Evolutionary conservation across 306 rosid species (phyloP).

Genomic region (Albizia julibrissin): DNA sequence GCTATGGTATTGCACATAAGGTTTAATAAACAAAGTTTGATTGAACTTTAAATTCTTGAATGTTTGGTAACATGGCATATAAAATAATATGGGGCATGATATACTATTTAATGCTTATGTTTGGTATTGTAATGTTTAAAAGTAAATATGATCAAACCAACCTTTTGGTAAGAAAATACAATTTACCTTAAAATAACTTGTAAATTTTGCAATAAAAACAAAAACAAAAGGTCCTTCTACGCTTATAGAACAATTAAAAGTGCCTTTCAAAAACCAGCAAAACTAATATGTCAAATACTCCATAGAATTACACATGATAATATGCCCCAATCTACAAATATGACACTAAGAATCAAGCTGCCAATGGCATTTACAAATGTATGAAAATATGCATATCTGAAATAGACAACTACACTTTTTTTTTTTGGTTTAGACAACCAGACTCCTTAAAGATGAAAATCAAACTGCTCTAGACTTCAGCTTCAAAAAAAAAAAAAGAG

Average conservation of each 20-base stretch:
- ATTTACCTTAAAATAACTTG: background rate
- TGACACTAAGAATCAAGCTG: background rate
- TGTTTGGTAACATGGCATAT: background rate
- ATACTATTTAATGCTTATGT: background rate
- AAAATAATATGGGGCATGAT: background rate
- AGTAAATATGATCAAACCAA: background rate
- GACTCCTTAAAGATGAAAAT: background rate
- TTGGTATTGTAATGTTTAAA: background rate
- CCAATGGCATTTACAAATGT: slow-evolving; percentile 20
- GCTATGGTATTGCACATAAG: background rate
- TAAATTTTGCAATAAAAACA: background rate
- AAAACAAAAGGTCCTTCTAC: background rate
- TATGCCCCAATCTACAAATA: background rate
- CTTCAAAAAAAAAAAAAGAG: no score
- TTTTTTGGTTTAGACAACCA: background rate
- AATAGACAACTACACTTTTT: background rate
- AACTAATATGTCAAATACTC: slow-evolving; percentile 23
- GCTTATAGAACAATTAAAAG: background rate
- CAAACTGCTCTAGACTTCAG: slow-evolving; percentile 18
- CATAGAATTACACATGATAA: background rate
- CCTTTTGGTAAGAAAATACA: background rate
- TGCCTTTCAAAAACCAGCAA: background rate
- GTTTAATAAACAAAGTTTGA: background rate
- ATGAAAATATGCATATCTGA: background rate
- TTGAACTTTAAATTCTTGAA: background rate